Evolutionary conservation across 1,139 yeast genomes (phyloP).

Genomic region (Magnusiomyces starmeri): DNA sequence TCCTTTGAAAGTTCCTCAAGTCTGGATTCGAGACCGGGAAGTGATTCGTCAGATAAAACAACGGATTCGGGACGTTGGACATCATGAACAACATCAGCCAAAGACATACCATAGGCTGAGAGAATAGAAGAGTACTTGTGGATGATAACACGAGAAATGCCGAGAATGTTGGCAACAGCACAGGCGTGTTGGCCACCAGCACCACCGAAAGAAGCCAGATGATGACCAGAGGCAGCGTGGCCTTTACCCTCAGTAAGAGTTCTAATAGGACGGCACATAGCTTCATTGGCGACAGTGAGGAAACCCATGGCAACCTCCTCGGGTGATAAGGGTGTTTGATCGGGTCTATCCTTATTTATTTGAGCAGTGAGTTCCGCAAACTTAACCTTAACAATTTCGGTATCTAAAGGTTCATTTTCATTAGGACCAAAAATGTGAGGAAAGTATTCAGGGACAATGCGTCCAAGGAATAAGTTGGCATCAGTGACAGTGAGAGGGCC

Average conservation of each 20-base stretch:
- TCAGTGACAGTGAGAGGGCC: slow-evolving; percentile 53
- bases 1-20: slow-evolving; percentile 34
- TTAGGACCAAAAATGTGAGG: slow-evolving; percentile 50
- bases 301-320: slow-evolving; percentile 47
- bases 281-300: slow-evolving; percentile 44
- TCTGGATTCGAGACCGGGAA: slow-evolving; percentile 31
- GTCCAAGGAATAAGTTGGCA: slow-evolving; percentile 46
- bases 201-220: slow-evolving; percentile 47
- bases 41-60: slow-evolving; percentile 32
- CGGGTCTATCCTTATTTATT: slow-evolving; percentile 37
- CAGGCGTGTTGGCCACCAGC: slow-evolving; percentile 51
- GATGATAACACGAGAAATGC: slow-evolving; percentile 39
- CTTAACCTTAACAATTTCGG: slow-evolving; percentile 36
- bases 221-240: slow-evolving; percentile 37
- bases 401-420: slow-evolving; percentile 43
- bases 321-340: slow-evolving; percentile 29
- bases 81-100: slow-evolving; percentile 51
- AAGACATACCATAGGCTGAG: slow-evolving; percentile 47
- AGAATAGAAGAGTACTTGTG: slow-evolving; percentile 45
- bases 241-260: slow-evolving; percentile 48
- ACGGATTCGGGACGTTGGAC: slow-evolving; percentile 48
- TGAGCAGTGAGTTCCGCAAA: slow-evolving; percentile 38
- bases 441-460: slow-evolving; percentile 44
- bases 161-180: slow-evolving; percentile 41
- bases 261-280: slow-evolving; percentile 48